A percentile compares a stretch with the other conserved stretches of the same genome.
Evolutionary conservation across 352 stramenopile genomes (phyloP).

Genomic region (Pythium sukuiense): DNA sequence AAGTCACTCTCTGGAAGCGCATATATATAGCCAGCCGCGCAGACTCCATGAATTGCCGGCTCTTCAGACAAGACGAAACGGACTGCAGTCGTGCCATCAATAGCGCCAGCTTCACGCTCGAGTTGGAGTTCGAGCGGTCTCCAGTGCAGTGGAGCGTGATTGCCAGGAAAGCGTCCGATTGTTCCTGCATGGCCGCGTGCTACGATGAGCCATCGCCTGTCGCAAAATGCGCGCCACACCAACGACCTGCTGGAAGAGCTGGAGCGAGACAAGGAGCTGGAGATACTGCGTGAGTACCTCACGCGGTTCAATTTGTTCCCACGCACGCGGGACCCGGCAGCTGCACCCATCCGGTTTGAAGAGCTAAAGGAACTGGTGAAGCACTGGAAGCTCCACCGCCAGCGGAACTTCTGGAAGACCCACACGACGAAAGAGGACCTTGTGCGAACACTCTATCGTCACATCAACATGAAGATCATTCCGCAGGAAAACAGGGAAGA

Average conservation of each 20-base stretch:
- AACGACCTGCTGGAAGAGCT: slow-evolving; percentile 84
- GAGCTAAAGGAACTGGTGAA: slow-evolving; percentile 91
- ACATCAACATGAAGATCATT: slow-evolving; percentile 88
- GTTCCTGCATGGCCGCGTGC: not conserved
- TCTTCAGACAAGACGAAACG: not conserved
- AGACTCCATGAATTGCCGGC: not conserved
- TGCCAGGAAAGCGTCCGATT: not conserved
- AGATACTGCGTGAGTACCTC: slow-evolving; percentile 83
- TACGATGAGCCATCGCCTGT: slow-evolving; percentile 79
- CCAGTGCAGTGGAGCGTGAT: not conserved
- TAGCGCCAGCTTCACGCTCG: not conserved
- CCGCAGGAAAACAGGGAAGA: slow-evolving; percentile 58
- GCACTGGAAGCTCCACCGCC: slow-evolving; percentile 88
- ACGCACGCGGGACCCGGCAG: slow-evolving; percentile 62
- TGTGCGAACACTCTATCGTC: slow-evolving; percentile 76
- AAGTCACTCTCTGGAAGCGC: too few species aligned
- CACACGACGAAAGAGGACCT: slow-evolving; percentile 89
- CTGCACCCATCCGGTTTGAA: slow-evolving; percentile 86
- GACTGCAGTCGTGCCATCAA: slow-evolving; percentile 2
- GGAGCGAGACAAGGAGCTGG: slow-evolving; percentile 84
- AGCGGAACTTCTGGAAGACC: slow-evolving; percentile 90
- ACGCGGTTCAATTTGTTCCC: slow-evolving; percentile 82
- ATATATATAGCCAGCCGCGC: not conserved
- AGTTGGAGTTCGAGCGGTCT: not conserved
- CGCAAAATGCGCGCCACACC: slow-evolving; percentile 78